Evolutionary conservation across 768 basidiomycete genomes (phyloP), one percentile per base, ranked within the genome.

Genomic region (Tylopilus balloui): DNA sequence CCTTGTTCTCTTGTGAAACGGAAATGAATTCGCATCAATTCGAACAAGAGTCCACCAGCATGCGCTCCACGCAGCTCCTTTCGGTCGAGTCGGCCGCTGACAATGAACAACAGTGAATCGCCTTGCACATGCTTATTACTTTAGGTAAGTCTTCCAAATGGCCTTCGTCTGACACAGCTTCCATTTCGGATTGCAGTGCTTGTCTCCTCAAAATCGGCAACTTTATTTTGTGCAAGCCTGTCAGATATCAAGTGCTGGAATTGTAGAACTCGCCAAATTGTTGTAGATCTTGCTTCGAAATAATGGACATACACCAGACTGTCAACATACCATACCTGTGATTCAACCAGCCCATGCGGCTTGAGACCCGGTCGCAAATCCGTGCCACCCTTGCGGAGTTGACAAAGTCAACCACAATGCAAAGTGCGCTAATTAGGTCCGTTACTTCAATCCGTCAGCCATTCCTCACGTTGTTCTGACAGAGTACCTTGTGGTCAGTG

Each of bases 401-500:
- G 57, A 63, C 62, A 67, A 63, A 51, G 65, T 63, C 52, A 34
- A 55, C 57, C 39, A 56, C 39, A 59, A 60, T 69, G 52, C 68
- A 63, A 65, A 66, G 66, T 67, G 56, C 58, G 53, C 64, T 42
- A 66, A 66, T 55, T 64, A 53, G 59, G 53, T 57, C 64, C 56
- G 57, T 62, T 63, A 49, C 66, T 53, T 58, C 59, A 58, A 54
- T 45, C 44, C 52, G 48, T 62, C 55, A 55, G 45, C 55, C 42
- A 44, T 52, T 53, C 66, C 59, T 67, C 59, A 61, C 60, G 52
- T 56, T 58, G 44, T 53, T 58, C 56, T 63, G 59, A 57, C n/a
- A 67, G 55, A 53, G 59, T 58, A 65, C 56, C 67, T 68, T 67
- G 66, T 53, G 66, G 66, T 58, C 56, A 51, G 47, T 61, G 56